These are phyloP conservation scores for Botrytis cinerea DNA, from an alignment of 2,329 filamentous ascomycete genomes.

Conservation along the genomic window DNA sequence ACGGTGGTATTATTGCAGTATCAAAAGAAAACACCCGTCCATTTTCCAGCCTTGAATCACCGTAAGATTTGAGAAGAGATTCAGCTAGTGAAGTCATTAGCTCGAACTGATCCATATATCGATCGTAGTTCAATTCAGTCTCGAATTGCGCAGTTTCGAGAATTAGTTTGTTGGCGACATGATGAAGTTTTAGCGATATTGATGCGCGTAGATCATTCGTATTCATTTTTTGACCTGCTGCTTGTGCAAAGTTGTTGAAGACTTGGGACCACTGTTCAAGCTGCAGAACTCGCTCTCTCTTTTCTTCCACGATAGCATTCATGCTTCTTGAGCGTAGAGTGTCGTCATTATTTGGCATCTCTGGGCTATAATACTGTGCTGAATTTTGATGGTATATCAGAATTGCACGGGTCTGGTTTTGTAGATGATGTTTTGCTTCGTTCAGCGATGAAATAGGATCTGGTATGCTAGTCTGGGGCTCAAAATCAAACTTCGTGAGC, in stretches of 20 bases:
- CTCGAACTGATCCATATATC: slow-evolving; percentile 16
- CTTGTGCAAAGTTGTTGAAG: slow-evolving; percentile 7
- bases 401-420: slow-evolving; percentile 13
- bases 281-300: neutral
- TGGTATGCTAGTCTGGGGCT: neutral
- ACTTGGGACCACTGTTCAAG: slow-evolving; percentile 16
- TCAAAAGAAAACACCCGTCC: slow-evolving; percentile 13
- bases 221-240: slow-evolving; percentile 2
- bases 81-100: slow-evolving; percentile 22
- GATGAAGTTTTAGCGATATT: slow-evolving; percentile 5
- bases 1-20: slow-evolving; percentile 3
- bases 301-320: neutral
- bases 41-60: neutral
- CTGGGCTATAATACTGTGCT: neutral
- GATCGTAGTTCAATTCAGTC: slow-evolving; percentile 22
- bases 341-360: rapidly evolving
- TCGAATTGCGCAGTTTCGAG: slow-evolving; percentile 12
- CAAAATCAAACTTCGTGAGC: neutral
- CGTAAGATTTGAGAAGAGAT: slow-evolving; percentile 12
- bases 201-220: slow-evolving; percentile 12
- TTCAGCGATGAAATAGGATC: slow-evolving; percentile 1
- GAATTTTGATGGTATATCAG: neutral
- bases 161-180: slow-evolving; percentile 11
- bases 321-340: neutral
- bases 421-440: slow-evolving; percentile 12